Percentiles rank a stretch among this genome's conserved stretches.
Evolutionary conservation across 345 rosid genomes (phyloP).

Genomic region (Populus simonii): DNA sequence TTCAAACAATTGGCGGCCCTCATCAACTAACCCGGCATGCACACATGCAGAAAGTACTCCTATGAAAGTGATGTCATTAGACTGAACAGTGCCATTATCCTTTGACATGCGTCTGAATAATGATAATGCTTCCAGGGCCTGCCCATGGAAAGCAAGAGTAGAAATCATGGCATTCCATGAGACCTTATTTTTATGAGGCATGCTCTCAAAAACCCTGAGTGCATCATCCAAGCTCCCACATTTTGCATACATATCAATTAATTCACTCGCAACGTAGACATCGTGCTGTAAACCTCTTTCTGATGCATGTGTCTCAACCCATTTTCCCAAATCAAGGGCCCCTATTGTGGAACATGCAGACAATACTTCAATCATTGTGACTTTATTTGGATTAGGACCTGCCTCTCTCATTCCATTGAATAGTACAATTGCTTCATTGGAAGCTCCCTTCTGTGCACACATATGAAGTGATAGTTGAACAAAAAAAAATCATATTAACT

Average conservation of each 20-base stretch:
- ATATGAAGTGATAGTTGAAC: too few relatives aligned
- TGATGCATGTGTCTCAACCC: conserved; percentile 50
- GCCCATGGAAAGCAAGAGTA: conserved; percentile 17
- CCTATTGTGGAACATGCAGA: too few relatives aligned
- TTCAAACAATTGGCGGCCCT: conserved; percentile 55
- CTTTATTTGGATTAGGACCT: too few relatives aligned
- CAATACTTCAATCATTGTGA: too few relatives aligned
- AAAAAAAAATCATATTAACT: neutral
- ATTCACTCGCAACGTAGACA: conserved; percentile 64
- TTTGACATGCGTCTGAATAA: conserved; percentile 53
- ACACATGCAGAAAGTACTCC: conserved; percentile 88
- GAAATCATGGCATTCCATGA: conserved; percentile 92
- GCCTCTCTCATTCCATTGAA: too few relatives aligned
- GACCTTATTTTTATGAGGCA: conserved; percentile 70
- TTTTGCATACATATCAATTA: conserved; percentile 87
- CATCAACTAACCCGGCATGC: conserved; percentile 75
- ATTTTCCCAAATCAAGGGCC: conserved; percentile 42
- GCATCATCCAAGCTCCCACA: conserved; percentile 75
- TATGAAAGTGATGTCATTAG: conserved; percentile 72
- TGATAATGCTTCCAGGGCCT: conserved; percentile 46
- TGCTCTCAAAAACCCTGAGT: conserved; percentile 57
- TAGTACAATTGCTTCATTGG: too few relatives aligned
- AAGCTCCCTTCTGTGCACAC: too few relatives aligned
- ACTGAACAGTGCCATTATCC: conserved; percentile 36
- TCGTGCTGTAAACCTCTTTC: conserved; percentile 44